Conservation (phyloP, 495 filamentous ascomycete genomes). For the Penicillium longicatenatum region DNA sequence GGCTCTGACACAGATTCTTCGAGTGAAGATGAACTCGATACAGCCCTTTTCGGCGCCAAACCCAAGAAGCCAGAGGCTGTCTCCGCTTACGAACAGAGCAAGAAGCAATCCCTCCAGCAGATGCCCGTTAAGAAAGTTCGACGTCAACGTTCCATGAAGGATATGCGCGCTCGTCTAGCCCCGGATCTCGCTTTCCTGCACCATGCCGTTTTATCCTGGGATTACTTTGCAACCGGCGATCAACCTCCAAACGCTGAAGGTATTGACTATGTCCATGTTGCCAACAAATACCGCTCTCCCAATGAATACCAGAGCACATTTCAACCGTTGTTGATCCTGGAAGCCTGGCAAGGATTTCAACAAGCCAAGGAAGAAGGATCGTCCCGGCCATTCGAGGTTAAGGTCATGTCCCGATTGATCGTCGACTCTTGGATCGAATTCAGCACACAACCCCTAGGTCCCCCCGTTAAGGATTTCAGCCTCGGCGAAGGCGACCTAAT, state of each 20-base stretch:
- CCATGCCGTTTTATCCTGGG: constrained; percentile 84
- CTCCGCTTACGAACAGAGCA: constrained; percentile 56
- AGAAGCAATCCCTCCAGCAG: constrained; percentile 52
- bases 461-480: constrained; percentile 67
- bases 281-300: constrained; percentile 73
- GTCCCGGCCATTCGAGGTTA: constrained; percentile 78
- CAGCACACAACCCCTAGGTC: constrained; percentile 71
- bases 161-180: constrained; percentile 89
- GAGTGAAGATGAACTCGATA: constrained; percentile 66
- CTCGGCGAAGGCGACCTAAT: constrained; percentile 87
- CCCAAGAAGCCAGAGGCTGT: constrained; percentile 48
- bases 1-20: constrained; percentile 75
- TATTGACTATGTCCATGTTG: constrained; percentile 71
- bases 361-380: constrained; percentile 83
- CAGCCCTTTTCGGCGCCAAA: constrained; percentile 59
- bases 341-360: constrained; percentile 94
- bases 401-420: constrained; percentile 78
- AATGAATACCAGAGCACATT: constrained; percentile 84
- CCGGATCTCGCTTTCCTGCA: constrained; percentile 88
- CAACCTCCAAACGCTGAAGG: constrained; percentile 72
- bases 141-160: constrained; percentile 75
- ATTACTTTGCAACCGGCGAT: constrained; percentile 85
- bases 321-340: constrained; percentile 84
- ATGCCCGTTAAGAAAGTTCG: constrained; percentile 80
- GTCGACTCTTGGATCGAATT: constrained; percentile 94